Conservation (phyloP, 2,329 filamentous ascomycete genomes). For the Botrytis galanthina region DNA sequence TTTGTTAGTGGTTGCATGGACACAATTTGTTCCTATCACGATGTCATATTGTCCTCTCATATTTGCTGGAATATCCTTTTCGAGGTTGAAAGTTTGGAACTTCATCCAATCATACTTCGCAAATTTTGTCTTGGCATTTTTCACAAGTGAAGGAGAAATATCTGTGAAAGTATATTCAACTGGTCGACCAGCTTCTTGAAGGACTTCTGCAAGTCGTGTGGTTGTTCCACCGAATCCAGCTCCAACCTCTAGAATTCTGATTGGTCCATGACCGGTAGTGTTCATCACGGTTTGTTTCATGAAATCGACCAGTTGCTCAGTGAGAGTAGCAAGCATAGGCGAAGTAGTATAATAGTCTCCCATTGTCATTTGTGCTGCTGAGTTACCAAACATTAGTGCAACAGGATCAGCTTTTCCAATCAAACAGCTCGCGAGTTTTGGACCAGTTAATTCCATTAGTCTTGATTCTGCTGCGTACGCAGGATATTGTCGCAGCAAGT, state of each 20-base stretch:
- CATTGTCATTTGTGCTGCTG: slow-evolving; percentile 24
- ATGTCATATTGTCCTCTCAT: slow-evolving; percentile 25
- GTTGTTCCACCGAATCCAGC: slow-evolving; percentile 39
- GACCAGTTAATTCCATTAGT: slow-evolving; percentile 26
- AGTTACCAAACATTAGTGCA: slow-evolving; percentile 31
- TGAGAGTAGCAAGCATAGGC: slow-evolving; percentile 1
- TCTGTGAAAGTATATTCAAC: slow-evolving; percentile 20
- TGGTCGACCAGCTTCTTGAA: background rate
- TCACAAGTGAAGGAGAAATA: slow-evolving; percentile 39
- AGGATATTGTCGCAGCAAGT: slow-evolving; percentile 36
- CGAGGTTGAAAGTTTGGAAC: slow-evolving; percentile 28
- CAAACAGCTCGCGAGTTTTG: slow-evolving; percentile 28
- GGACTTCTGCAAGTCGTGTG: background rate
- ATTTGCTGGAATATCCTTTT: slow-evolving; percentile 23
- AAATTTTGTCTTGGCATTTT: slow-evolving; percentile 28
- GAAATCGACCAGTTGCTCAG: slow-evolving; percentile 3
- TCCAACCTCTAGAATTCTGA: slow-evolving; percentile 42
- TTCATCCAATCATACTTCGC: slow-evolving; percentile 31
- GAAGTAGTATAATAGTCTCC: slow-evolving; percentile 27
- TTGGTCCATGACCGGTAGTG: background rate
- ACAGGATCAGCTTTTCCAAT: slow-evolving; percentile 28
- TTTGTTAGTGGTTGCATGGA: slow-evolving; percentile 32
- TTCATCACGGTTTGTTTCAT: background rate
- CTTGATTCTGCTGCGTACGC: slow-evolving; percentile 33
- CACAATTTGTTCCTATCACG: slow-evolving; percentile 30